Percentiles rank a stretch among this genome's conserved stretches.
Conservation (phyloP, 352 stramenopile genomes). For the Globisporangium uncinulatum region DNA sequence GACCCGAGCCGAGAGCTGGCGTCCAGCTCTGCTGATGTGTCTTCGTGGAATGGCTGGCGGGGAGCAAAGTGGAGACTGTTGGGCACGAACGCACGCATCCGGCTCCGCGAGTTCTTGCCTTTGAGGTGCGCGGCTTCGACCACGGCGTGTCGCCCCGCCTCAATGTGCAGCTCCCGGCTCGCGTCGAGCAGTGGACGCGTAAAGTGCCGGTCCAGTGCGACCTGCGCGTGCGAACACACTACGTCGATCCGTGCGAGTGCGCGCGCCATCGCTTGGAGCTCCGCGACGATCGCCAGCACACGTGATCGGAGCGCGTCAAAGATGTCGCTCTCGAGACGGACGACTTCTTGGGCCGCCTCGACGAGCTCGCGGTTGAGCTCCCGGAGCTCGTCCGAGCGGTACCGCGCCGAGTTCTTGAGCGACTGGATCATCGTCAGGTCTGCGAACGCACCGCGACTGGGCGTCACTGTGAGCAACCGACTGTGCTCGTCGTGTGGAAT, state of each 20-base stretch:
- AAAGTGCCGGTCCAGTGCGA: constrained; percentile 60
- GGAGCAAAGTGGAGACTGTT: constrained; percentile 62
- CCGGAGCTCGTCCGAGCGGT: constrained; percentile 57
- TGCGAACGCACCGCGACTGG: constrained; percentile 19
- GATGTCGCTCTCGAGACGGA: constrained; percentile 47
- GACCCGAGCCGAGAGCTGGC: constrained; percentile 17
- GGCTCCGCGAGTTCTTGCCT: constrained; percentile 33
- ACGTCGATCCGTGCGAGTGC: constrained; percentile 59
- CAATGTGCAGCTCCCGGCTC: constrained; percentile 55
- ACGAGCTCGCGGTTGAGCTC: constrained; percentile 53
- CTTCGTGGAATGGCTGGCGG: too few species aligned
- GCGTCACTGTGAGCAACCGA: constrained; percentile 27
- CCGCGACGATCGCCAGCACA: constrained; percentile 24
- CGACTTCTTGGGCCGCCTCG: constrained; percentile 50
- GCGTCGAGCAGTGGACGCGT: constrained; percentile 47
- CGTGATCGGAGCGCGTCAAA: constrained; percentile 33
- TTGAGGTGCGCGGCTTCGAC: constrained; percentile 57
- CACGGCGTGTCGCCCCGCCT: constrained; percentile 58
- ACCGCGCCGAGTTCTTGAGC: constrained; percentile 60
- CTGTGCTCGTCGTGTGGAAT: constrained; percentile 54
- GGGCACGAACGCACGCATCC: constrained; percentile 57
- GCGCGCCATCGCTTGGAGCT: constrained; percentile 43
- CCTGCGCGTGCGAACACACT: constrained; percentile 54
- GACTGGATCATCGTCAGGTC: constrained; percentile 55
- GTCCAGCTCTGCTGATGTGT: not conserved